Conservation (phyloP, 106 monocot species). For the Vanilla planifolia region DNA sequence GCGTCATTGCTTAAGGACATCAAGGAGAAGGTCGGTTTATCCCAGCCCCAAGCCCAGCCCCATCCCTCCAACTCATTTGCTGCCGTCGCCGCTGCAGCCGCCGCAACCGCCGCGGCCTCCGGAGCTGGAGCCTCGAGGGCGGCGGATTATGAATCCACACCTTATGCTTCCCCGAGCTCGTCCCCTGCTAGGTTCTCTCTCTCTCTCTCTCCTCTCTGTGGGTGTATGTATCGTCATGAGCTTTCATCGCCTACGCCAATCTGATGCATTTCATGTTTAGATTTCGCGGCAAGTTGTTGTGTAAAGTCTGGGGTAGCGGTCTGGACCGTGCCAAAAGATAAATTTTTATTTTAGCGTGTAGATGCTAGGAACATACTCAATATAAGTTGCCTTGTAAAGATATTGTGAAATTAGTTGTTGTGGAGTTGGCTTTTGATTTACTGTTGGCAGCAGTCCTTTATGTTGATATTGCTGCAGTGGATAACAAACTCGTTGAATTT, state of each 20-base stretch:
- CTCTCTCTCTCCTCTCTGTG: neutral
- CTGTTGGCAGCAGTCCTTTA: too few relatives aligned
- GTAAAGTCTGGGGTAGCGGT: neutral
- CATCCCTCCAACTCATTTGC: slow-evolving; percentile 23
- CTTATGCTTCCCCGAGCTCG: slow-evolving; percentile 20
- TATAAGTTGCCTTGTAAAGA: too few relatives aligned
- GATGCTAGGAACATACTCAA: neutral
- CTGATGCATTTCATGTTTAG: too few relatives aligned
- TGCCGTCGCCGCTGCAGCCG: neutral
- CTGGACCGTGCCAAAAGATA: neutral
- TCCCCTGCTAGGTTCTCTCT: slow-evolving; percentile 46
- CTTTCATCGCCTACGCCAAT: too few relatives aligned
- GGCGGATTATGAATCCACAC: slow-evolving; percentile 13
- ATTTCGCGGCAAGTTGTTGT: too few relatives aligned
- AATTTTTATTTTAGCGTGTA: neutral
- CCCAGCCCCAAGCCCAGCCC: slow-evolving; percentile 7
- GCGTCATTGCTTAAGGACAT: slow-evolving; percentile 88
- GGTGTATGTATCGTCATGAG: too few relatives aligned
- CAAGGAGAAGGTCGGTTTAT: slow-evolving; percentile 78
- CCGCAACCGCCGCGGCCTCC: slow-evolving; percentile 10
- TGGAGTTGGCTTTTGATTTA: too few relatives aligned
- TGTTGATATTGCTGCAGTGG: too few relatives aligned
- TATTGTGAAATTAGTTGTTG: too few relatives aligned
- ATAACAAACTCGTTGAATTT: too few relatives aligned
- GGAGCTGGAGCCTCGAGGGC: slow-evolving; percentile 12